A percentile compares a stretch with the other conserved stretches of the same genome.
Conservation (phyloP, 2,329 filamentous ascomycete species). For the Aspergillus felis region DNA sequence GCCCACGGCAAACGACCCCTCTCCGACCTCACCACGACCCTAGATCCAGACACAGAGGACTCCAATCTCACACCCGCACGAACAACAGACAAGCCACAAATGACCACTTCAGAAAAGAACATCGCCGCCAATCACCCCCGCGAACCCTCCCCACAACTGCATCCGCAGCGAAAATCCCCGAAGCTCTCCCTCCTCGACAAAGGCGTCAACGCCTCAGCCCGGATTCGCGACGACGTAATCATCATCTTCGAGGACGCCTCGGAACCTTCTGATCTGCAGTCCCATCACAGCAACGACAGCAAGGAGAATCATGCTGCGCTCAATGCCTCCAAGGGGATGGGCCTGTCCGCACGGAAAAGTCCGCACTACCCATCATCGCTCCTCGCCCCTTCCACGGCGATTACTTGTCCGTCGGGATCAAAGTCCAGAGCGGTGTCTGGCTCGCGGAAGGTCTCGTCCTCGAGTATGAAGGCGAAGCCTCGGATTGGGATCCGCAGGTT, state of each 20-base stretch:
- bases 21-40: slow-evolving; percentile 36
- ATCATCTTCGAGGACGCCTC: slow-evolving; percentile 32
- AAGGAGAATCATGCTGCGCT: slow-evolving; percentile 22
- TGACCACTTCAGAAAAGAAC: slow-evolving; percentile 39
- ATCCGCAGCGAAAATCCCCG: slow-evolving; percentile 31
- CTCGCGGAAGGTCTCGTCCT: slow-evolving; percentile 21
- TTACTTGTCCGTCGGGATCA: slow-evolving; percentile 10
- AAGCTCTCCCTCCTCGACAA: slow-evolving; percentile 26
- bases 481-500: slow-evolving; percentile 34
- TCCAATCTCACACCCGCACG: slow-evolving; percentile 25
- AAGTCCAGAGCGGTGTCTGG: slow-evolving; percentile 17
- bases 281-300: slow-evolving; percentile 16
- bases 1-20: slow-evolving; percentile 42
- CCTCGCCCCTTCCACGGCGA: slow-evolving; percentile 1
- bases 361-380: slow-evolving; percentile 1
- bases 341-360: background rate
- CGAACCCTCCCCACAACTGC: slow-evolving; percentile 14
- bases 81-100: slow-evolving; percentile 16
- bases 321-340: slow-evolving; percentile 11
- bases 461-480: slow-evolving; percentile 25
- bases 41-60: slow-evolving; percentile 28
- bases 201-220: slow-evolving; percentile 20
- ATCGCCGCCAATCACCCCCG: slow-evolving; percentile 35
- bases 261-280: slow-evolving; percentile 11
- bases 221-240: slow-evolving; percentile 21